A percentile compares a stretch with the other conserved stretches of the same genome.
Conservation (phyloP, 1,284 basidiomycete genomes). For the Agaricales sp. region DNA sequence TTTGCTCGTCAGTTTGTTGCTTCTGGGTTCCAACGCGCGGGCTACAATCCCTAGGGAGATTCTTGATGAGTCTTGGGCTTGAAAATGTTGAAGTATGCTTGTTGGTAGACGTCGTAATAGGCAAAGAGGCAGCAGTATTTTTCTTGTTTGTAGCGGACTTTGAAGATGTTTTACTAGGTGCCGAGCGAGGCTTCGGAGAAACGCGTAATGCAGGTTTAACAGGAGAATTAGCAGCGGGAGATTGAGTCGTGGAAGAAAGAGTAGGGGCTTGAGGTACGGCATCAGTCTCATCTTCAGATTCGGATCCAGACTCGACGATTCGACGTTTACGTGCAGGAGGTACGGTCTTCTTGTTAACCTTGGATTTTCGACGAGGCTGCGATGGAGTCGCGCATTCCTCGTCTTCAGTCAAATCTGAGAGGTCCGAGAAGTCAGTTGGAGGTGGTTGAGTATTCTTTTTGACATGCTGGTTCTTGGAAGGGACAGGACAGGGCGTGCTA, state of each 20-base stretch:
- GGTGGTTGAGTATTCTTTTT: background rate
- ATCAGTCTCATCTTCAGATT: background rate
- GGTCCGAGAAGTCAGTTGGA: background rate
- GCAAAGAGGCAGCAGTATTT: too few relatives aligned
- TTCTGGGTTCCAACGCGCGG: too few relatives aligned
- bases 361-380: background rate
- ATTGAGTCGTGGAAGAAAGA: background rate
- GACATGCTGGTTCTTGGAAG: background rate
- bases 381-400: background rate
- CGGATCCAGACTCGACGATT: background rate
- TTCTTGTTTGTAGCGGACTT: too few relatives aligned
- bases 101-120: too few relatives aligned
- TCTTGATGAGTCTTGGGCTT: too few relatives aligned
- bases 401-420: background rate
- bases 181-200: too few relatives aligned
- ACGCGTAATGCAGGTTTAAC: too few relatives aligned
- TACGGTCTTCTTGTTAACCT: background rate
- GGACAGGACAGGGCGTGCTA: background rate
- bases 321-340: background rate
- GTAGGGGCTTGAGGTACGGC: background rate
- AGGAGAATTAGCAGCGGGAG: too few relatives aligned
- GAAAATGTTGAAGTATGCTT: too few relatives aligned
- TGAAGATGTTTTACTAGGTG: too few relatives aligned
- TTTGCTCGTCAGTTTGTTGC: too few relatives aligned
- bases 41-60: too few relatives aligned